Base-by-base conservation (phyloP, 1,284 basidiomycete species). In the Pterulicium gracile region DNA sequence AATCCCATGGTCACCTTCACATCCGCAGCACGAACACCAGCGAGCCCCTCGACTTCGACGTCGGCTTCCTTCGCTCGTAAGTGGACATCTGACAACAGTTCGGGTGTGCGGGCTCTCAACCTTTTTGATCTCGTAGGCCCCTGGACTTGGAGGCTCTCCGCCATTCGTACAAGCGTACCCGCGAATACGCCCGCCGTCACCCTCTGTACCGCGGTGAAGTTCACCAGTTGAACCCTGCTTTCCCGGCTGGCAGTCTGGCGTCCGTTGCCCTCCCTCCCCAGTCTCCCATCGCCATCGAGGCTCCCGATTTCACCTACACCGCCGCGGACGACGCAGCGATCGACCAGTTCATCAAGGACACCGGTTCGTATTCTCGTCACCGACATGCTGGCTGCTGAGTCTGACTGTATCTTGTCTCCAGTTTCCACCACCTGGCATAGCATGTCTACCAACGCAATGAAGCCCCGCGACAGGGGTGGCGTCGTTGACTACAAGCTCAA, bases 121-220 rank as follows among this genome's bases (percentile, higher is more conserved):
- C n/a, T n/a, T n/a, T n/a, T n/a, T n/a, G n/a, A n/a, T n/a, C n/a
- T n/a, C 15, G 5, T 17, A 39, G 36, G 4, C 36, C 36, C 12
- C 72, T 69, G 2, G 81, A 84, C 55, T 24, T 84, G 2, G 67
- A 64, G 1, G 61, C 72, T 12, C 56, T 79, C 50, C 61, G 69
- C 43, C 78, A 74, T 68, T 61, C 55, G 0, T 85, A 81, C 56
- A 85, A 84, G 56, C 68, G 65, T 50, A 50, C 60, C 18, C 64
- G 77, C 15, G 81, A 84, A 58, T 56, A 76, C 27, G 69, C 66
- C 1, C 70, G 81, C 18, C 72, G 80, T 1, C 71, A 82, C 70
- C 61, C 65, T 0, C 58, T 59, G 17, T 83, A 71, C 57, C 67
- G 73, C 1, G 81, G 80, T 3, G 80, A 55, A 0, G 46, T 53